Percentiles rank a stretch among this genome's conserved stretches.
Conservation (phyloP, 257 asterid genomes). For the Solanum chilense region DNA sequence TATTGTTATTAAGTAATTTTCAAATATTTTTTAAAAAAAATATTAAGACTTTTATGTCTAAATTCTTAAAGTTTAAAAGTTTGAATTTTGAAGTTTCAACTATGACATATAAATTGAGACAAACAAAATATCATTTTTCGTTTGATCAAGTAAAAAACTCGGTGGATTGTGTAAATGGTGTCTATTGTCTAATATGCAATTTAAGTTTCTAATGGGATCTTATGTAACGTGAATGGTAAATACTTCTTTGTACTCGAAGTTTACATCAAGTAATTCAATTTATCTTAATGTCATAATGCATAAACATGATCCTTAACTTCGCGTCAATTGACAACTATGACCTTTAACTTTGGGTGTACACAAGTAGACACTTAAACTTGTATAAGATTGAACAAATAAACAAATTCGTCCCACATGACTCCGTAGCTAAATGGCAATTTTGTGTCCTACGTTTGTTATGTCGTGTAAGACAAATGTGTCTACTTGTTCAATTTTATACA, state of each 20-base stretch:
- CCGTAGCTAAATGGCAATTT: too few species aligned
- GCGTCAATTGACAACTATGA: too few species aligned
- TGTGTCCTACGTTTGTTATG: too few species aligned
- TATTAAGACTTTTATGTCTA: not conserved
- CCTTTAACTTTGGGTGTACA: too few species aligned
- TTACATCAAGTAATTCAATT: not conserved
- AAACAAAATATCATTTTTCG: not conserved
- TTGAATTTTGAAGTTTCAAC: not conserved
- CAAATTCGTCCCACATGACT: too few species aligned
- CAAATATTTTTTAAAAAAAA: not conserved
- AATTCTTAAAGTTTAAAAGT: not conserved
- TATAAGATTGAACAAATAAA: too few species aligned
- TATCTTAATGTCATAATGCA: not conserved
- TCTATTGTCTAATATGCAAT: not conserved
- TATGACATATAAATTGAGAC: not conserved
- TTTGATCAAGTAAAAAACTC: not conserved
- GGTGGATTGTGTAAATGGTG: not conserved
- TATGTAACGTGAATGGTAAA: not conserved
- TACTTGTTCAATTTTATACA: too few species aligned
- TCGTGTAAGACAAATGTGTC: too few species aligned
- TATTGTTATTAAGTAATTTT: not conserved
- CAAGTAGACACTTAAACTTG: too few species aligned
- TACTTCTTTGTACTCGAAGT: not conserved
- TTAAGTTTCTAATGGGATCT: not conserved
- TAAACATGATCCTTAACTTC: too few species aligned